Percentiles rank a stretch among this genome's conserved stretches.
These are phyloP conservation scores for Trichosporon coremiiforme DNA, from an alignment of 1,284 basidiomycete genomes.

Conservation along the genomic window DNA sequence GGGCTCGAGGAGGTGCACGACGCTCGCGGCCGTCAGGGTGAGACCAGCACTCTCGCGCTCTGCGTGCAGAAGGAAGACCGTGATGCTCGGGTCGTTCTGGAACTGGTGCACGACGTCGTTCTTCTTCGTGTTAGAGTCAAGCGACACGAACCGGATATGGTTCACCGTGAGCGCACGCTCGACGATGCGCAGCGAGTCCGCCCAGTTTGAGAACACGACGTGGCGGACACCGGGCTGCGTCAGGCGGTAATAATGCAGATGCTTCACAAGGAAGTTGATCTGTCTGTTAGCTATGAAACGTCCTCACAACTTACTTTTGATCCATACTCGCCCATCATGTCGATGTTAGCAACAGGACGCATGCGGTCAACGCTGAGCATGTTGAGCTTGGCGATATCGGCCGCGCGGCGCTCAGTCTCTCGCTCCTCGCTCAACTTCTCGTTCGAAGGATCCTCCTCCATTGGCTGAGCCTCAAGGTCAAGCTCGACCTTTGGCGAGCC, in stretches of 20 bases:
- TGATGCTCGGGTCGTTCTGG: conserved; percentile 45
- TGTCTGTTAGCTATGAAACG: conserved; percentile 23
- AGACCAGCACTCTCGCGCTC: conserved; percentile 54
- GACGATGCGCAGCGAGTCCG: conserved; percentile 52
- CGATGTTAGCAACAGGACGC: conserved; percentile 39
- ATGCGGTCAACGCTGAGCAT: conserved; percentile 35
- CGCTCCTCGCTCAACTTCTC: conserved; percentile 18
- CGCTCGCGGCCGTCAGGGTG: conserved; percentile 53
- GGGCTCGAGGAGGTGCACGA: conserved; percentile 56
- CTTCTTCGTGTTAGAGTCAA: conserved; percentile 38
- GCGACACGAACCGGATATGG: conserved; percentile 44
- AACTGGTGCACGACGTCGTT: conserved; percentile 51
- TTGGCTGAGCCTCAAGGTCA: conserved; percentile 20
- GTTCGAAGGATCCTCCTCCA: conserved; percentile 2
- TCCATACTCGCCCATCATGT: conserved; percentile 53
- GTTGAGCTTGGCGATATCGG: conserved; percentile 39
- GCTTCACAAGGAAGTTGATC: conserved; percentile 55
- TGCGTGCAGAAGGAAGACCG: conserved; percentile 55
- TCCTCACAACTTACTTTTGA: conserved; percentile 46
- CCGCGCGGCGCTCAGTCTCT: conserved; percentile 31
- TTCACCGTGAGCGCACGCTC: conserved; percentile 48
- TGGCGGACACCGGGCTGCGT: conserved; percentile 44
- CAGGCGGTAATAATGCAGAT: conserved; percentile 41
- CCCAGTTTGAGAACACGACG: conserved; percentile 55
- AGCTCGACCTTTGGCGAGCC: conserved; percentile 17